phyloP scores from a whole-genome alignment of 1,284 basidiomycete species.

The Tausonia pullulans region DNA sequence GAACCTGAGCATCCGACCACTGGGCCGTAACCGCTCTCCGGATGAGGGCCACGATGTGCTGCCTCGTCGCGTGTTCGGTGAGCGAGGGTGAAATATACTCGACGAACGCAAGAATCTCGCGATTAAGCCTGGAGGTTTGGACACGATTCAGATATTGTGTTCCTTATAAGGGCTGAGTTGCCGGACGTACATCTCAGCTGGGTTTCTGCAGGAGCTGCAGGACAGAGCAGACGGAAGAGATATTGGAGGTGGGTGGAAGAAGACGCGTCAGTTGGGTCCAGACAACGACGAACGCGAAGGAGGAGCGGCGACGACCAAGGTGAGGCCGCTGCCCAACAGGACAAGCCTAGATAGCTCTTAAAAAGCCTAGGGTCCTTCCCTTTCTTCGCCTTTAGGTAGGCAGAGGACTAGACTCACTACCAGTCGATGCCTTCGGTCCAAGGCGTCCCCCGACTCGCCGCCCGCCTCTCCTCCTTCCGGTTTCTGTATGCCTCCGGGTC shows the following conservation, averaged over 20 bases:
- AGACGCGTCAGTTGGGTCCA: neutral
- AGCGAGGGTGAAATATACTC: constrained; percentile 77
- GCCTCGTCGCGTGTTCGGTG: constrained; percentile 71
- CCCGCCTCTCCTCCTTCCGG: constrained; percentile 41
- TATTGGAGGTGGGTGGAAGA: neutral
- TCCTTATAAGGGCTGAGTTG: neutral
- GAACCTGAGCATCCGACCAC: constrained; percentile 71
- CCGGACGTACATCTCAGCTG: constrained; percentile 60
- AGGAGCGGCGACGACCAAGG: neutral
- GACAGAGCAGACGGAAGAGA: neutral
- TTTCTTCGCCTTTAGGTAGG: no score
- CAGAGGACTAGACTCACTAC: constrained; percentile 35
- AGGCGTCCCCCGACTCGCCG: constrained; percentile 54
- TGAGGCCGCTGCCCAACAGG: neutral
- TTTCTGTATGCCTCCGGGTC: constrained; percentile 10
- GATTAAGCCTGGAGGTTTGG: constrained; percentile 50
- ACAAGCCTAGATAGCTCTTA: no score
- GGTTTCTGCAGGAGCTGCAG: constrained; percentile 47
- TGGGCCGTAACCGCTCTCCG: constrained; percentile 49
- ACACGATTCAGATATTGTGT: neutral
- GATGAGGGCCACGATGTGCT: constrained; percentile 64
- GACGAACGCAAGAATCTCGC: constrained; percentile 74
- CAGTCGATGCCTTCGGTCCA: constrained; percentile 71
- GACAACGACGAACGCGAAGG: no score
- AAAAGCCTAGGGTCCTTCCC: no score